These are phyloP conservation scores for Pseudisothecium myosuroides DNA, from an alignment of 225 moss, liverwort and hornwort species.

Conservation along the genomic window DNA sequence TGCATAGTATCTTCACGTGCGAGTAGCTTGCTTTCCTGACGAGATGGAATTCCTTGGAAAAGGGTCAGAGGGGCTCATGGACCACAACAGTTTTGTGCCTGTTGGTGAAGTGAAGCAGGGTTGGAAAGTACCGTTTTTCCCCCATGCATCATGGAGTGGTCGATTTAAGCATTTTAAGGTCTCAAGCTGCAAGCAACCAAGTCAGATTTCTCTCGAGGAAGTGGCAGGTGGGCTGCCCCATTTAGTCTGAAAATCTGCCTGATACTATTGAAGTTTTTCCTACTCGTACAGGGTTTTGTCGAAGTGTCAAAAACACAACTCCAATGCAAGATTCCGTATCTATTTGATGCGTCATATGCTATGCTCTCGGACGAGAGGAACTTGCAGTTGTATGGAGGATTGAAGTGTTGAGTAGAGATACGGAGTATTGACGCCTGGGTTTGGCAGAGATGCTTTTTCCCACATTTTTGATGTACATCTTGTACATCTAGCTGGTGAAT, in stretches of 20 bases:
- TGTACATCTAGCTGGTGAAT: not conserved
- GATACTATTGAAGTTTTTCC: not conserved
- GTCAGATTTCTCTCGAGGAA: not conserved
- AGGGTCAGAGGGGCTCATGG: not conserved
- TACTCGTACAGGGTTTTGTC: not conserved
- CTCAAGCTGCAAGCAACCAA: not conserved
- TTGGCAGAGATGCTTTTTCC: not conserved
- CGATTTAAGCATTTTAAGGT: not conserved
- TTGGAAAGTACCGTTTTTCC: not conserved
- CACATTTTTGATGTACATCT: not conserved
- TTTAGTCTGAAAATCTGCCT: not conserved
- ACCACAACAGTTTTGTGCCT: constrained; percentile 4
- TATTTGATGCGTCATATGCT: not conserved
- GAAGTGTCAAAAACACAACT: not conserved
- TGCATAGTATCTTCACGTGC: not conserved
- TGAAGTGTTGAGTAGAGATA: not conserved
- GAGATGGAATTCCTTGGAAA: not conserved
- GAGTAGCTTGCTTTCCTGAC: not conserved
- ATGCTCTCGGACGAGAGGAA: not conserved
- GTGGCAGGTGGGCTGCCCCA: not conserved
- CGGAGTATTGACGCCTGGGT: not conserved
- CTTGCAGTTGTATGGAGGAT: not conserved
- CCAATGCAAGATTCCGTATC: not conserved
- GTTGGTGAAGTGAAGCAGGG: not conserved
- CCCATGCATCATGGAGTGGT: not conserved